Evolutionary conservation across 2,329 filamentous ascomycete species (phyloP), one percentile per base, ranked within the genome.

Genomic region (Trichoderma semiorbis): DNA sequence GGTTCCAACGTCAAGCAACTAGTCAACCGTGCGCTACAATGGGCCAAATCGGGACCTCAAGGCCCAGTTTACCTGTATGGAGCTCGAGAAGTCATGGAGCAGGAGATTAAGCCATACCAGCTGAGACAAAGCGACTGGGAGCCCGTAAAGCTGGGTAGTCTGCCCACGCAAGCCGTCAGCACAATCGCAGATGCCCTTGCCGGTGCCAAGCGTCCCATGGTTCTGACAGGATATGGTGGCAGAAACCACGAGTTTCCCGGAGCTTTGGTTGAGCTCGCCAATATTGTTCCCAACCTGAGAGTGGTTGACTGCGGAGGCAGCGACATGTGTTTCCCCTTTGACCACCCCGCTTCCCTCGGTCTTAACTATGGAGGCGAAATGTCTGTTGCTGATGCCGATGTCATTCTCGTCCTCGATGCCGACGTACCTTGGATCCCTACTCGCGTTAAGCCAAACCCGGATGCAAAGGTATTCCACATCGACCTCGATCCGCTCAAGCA

Each of bases 371-470:
- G 93, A 3, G 85, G 88, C 3, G 92, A 97, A 66, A 89, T 93
- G 2, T 85, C 86, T 55, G 93, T 97, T 78, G 87, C 86, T 72
- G 89, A 89, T 0, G 93, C 95, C 0, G 95, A 98, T 79, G 88
- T 94, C 12, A 97, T 98, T 72, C 75, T 98, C 1, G 91, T 97
- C 3, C 78, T 97, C 28, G 92, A 98, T 80, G 97, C 94, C 74
- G 95, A 98, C 78, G 94, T 97, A 0, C 95, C 95, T 0, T 98
- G 94, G 94, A 94, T 98, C 70, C 90, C 91, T n/a, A 96, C 93
- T 0, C 89, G 90, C 18, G 90, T 88, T 80, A 84, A 84, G 74
- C 90, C 90, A 0, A 80, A 80, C 1, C 79, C 82, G 3, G 83
- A 85, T 18, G 86, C 87, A 24, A 84, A 83, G 73, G 82, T 92